A percentile compares a stretch with the other conserved stretches of the same genome.
These are phyloP conservation scores for Drechslera avenae DNA, from an alignment of 2,329 filamentous ascomycete species.

Conservation along the genomic window DNA sequence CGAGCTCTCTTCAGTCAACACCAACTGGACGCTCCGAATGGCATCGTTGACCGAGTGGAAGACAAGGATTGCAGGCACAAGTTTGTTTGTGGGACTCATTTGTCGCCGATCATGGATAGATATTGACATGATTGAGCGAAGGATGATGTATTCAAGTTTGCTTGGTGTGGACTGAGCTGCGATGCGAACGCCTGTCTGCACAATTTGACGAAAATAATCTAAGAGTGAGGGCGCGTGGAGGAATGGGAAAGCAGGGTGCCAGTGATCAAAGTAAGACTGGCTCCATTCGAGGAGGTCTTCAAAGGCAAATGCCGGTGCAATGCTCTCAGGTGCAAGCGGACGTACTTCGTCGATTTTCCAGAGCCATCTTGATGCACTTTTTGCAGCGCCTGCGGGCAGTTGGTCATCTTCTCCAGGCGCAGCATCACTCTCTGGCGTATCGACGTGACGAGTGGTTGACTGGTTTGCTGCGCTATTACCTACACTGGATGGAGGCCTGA, in stretches of 20 bases:
- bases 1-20: constrained; percentile 30
- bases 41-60: constrained; percentile 31
- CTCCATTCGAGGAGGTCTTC: constrained; percentile 34
- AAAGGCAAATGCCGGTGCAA: constrained; percentile 14
- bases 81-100: constrained; percentile 8
- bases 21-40: constrained; percentile 20
- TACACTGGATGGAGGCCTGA: constrained; percentile 13
- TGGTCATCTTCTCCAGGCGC: constrained; percentile 30
- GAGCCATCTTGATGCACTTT: constrained; percentile 30
- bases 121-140: constrained; percentile 33
- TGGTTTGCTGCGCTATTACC: constrained; percentile 5
- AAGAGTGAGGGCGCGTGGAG: constrained; percentile 30
- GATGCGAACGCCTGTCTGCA: constrained; percentile 2
- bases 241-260: constrained; percentile 35
- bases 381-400: constrained; percentile 22
- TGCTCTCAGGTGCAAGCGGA: neutral
- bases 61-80: constrained; percentile 17
- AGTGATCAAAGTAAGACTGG: constrained; percentile 36
- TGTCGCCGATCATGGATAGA: constrained; percentile 29
- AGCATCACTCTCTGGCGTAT: constrained; percentile 25
- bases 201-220: constrained; percentile 21
- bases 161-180: constrained; percentile 4
- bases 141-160: constrained; percentile 24
- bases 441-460: constrained; percentile 4
- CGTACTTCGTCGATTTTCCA: constrained; percentile 25